Evolutionary conservation across 495 filamentous ascomycete species (phyloP).

Genomic region (Hypoxylon rickii): DNA sequence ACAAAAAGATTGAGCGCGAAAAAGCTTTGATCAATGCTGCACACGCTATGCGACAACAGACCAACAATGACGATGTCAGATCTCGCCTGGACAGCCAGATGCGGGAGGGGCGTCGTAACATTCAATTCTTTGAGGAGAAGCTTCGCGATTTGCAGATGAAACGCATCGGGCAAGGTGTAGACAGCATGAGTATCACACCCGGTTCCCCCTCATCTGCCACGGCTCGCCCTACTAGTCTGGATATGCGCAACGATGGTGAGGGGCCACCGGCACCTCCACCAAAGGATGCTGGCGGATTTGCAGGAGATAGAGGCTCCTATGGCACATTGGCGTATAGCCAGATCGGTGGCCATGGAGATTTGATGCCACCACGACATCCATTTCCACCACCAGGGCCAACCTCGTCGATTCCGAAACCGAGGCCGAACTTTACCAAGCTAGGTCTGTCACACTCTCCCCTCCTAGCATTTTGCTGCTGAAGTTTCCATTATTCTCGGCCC

Average conservation of each 20-base stretch:
- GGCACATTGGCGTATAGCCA: conserved; percentile 50
- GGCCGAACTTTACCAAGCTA: conserved; percentile 94
- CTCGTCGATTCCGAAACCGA: conserved; percentile 68
- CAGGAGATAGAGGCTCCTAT: conserved; percentile 47
- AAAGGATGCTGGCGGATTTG: conserved; percentile 58
- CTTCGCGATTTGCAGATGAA: conserved; percentile 87
- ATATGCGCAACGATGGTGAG: conserved; percentile 49
- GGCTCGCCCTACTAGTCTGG: conserved; percentile 31
- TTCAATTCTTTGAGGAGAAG: conserved; percentile 90
- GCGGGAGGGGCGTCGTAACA: conserved; percentile 87
- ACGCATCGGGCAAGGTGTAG: conserved; percentile 66
- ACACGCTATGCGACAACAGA: conserved; percentile 91
- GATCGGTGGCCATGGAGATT: conserved; percentile 59
- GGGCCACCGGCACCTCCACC: conserved; percentile 65
- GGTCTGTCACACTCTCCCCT: conserved; percentile 59
- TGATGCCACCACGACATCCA: conserved; percentile 84
- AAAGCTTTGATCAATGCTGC: conserved; percentile 94
- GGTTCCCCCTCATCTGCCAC: conserved; percentile 45
- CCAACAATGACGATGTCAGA: conserved; percentile 86
- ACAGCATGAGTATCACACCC: conserved; percentile 61
- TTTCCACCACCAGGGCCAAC: conserved; percentile 75
- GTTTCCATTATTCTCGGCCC: not conserved
- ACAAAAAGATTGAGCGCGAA: conserved; percentile 97
- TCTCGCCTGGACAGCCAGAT: conserved; percentile 89
- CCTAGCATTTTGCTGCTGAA: too few relatives aligned